phyloP scores from a whole-genome alignment of 2,329 filamentous ascomycete species.

The Rutstroemia sydowiana region DNA sequence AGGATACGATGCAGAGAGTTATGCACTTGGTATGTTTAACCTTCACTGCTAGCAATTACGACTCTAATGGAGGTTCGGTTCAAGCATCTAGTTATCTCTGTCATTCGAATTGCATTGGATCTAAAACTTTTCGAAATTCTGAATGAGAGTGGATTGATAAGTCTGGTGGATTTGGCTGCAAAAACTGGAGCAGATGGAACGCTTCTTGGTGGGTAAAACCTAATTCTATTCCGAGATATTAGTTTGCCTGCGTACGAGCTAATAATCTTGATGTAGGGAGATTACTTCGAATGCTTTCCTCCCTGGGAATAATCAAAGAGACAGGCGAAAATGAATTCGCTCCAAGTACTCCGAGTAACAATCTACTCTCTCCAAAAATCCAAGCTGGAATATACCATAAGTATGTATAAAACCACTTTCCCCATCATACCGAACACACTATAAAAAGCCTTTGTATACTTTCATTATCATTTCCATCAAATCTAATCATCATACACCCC shows the following conservation, averaged over 20 bases:
- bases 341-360: neutral
- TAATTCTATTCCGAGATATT: neutral
- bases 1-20: slow-evolving; percentile 3
- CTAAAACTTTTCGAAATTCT: neutral
- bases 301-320: neutral
- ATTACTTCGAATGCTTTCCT: neutral
- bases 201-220: neutral
- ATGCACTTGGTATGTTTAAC: neutral
- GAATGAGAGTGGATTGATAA: neutral
- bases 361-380: neutral
- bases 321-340: neutral
- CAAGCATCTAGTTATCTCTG: neutral
- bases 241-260: no score
- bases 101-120: neutral
- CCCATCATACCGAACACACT: no score
- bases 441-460: no score
- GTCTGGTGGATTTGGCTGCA: neutral
- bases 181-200: neutral
- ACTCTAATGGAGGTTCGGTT: neutral
- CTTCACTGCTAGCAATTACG: neutral
- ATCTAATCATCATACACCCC: neutral
- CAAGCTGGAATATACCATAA: slow-evolving; percentile 1
- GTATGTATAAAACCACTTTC: no score
- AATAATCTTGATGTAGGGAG: neutral
- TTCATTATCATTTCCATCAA: neutral